Base-by-base conservation (phyloP, 768 basidiomycete genomes). In the Sistotremastrum niveocremeum region DNA sequence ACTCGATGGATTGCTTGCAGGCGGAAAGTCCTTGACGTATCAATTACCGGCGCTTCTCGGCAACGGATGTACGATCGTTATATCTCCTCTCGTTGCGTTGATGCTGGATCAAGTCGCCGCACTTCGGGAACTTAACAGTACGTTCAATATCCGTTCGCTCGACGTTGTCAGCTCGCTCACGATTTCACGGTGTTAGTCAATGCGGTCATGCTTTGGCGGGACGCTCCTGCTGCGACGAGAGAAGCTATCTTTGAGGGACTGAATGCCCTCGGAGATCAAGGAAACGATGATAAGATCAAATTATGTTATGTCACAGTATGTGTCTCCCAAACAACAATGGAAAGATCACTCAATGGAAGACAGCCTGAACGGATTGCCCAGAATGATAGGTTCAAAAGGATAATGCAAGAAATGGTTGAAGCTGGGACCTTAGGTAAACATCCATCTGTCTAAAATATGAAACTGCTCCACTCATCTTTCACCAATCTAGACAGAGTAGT, bases 21-120 rank as follows among this genome's bases (percentile, higher is more conserved):
- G 91, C 6, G 93, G 93, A 10, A 95, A 97, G 60, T 85, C 81
- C 0, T 62, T 97, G 51, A 91, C 88, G 1, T 97, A 93, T 61
- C 93, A 95, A 57, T 72, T 95, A 8, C 93, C 93, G 1, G 90
- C 93, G 0, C 64, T 93, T 3, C 60, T 93, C 3, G 70, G 69
- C 9, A 64, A 76, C 0, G 93, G 93, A 1, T 81, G 81, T 48
- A 95, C 90, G 0, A 56, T 97, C 38, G 86, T 90, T 9, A 77
- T 89, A n/a, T 89, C 86, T 0, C 87, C 85, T 0, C 66, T 89
- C 2, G 73, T 87, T 37, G 73, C 87, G 4, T 66, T 90, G 7
- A 90, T 90, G 50, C 73, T 74, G 6, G 87, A 90, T 54, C 87
- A 90, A 52, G 74, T 87, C 31, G 53, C 86, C 36, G 84, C 88